Evolutionary conservation across 352 stramenopile species (phyloP), one percentile per base, ranked within the genome.

Genomic region (Stramenopiles sp.): DNA sequence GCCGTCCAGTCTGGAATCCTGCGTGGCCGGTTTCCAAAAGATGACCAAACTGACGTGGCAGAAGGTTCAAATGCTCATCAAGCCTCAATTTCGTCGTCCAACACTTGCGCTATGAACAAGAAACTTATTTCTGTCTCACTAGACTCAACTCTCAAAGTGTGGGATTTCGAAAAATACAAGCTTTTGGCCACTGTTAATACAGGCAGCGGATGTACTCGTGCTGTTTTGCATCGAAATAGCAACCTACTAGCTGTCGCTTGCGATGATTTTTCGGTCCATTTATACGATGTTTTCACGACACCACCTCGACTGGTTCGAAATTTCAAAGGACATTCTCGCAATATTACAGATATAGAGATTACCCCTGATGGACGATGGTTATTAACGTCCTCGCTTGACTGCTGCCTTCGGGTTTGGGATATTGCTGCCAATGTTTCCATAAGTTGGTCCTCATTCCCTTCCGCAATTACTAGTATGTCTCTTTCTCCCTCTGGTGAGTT

Each of bases 401-500:
- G 88, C 0, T 92, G 88, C 30, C 63, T 91, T 74, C 88, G 90
- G 37, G 87, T 97, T 32, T 97, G 87, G 87, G 93, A 98, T 83
- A 83, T 98, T 34, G 89, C 92, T 1, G 96, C 91, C 32, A 90
- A 90, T 75, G 89, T 92, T 53, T 97, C 91, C 77, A 83, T 97
- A 49, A 92, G 97, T 81, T 97, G 91, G 90, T 77, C 97, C 80
- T 82, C 84, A 73, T 98, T 98, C 83, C 83, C 90, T 35, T 87
- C 89, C 81, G 81, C 89, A 75, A 82, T 94, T 35, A 96, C 91
- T 4, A 89, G 89, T 1, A 77, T 98, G 34, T 87, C 89, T 0
- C 82, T 97, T 34, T 96, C 89, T 4, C 90, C 93, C 1, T 96
- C 93, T 18, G 91, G 92, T 69, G 93, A 98, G 80, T 97, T 96